Percentiles rank a stretch among this genome's conserved stretches.
These are phyloP conservation scores for Citrus glauca DNA, from an alignment of 345 rosid genomes.

Conservation along the genomic window DNA sequence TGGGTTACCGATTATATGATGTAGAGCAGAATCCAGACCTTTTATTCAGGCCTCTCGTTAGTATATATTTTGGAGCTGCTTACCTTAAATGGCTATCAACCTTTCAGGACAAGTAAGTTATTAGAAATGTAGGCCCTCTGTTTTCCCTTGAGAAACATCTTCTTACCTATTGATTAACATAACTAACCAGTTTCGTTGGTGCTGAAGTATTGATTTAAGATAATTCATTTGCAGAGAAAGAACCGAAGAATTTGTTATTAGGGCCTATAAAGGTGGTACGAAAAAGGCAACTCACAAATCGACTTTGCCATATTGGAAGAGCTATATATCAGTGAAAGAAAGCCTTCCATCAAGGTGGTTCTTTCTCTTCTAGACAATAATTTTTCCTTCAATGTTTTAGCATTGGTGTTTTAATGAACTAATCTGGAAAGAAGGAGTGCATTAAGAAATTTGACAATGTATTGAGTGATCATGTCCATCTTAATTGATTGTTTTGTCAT, in stretches of 20 bases:
- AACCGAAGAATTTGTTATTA: constrained; percentile 82
- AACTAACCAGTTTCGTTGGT: background rate
- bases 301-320: constrained; percentile 80
- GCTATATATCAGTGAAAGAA: constrained; percentile 76
- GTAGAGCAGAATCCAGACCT: constrained; percentile 58
- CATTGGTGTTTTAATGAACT: background rate
- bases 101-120: constrained; percentile 59
- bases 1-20: constrained; percentile 51
- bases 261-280: constrained; percentile 80
- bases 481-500: no score
- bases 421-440: background rate
- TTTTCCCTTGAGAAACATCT: constrained; percentile 4
- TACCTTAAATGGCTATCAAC: constrained; percentile 78
- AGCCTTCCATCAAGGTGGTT: constrained; percentile 65
- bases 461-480: background rate
- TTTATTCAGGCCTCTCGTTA: constrained; percentile 74
- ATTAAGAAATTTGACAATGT: background rate
- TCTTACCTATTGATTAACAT: background rate
- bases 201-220: constrained; percentile 13
- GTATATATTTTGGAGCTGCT: constrained; percentile 86
- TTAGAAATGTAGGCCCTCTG: background rate
- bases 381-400: background rate
- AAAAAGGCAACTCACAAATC: constrained; percentile 84
- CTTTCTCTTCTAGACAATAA: constrained; percentile 1
- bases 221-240: constrained; percentile 52